Evolutionary conservation across 2,329 filamentous ascomycete species (phyloP), one percentile per base, ranked within the genome.

Genomic region (Colletotrichum sp.): DNA sequence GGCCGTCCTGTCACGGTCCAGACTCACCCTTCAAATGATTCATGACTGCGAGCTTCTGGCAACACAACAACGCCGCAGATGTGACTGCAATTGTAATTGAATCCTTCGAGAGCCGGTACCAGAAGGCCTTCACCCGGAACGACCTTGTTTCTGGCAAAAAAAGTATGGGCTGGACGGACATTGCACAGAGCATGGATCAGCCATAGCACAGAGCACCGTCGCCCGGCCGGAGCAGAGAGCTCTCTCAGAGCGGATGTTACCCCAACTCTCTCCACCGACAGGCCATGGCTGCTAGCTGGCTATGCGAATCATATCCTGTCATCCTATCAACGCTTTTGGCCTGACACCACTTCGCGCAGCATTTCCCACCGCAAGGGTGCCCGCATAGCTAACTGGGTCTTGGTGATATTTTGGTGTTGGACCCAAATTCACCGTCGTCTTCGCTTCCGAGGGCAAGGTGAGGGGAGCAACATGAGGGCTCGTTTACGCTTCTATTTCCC

Each of bases 401-500:
- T 72, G 21, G 39, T 57, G 55, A 76, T 72, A 24, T 66, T 59
- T 55, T 62, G 32, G 32, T 39, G 44, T 71, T 75, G 72, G 72
- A 49, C 44, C 28, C 59, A 32, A 60, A 36, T 55, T 49, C n/a
- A 52, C 44, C 44, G 44, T 52, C 44, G 44, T 52, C 15, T 59
- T 32, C 30, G 71, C 28, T 64, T 62, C 21, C 49, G 10, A 63
- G 71, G 36, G 59, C 28, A 28, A 28, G 55, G 10, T n/a, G 62
- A 64, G 13, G 62, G 60, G 60, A 32, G 30, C 3, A 32, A n/a
- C 26, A 13, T n/a, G 57, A 32, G 57, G 34, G 30, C 59, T 63
- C 59, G 59, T 36, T 32, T 21, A 52, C 44, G 44, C 8, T 7
- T 26, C 26, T 60, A 2, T 15, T 15, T 21, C 13, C 13, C 8